Base-by-base conservation (phyloP, 176 grass and related monocot genomes). In the Aegilops umbellulata region DNA sequence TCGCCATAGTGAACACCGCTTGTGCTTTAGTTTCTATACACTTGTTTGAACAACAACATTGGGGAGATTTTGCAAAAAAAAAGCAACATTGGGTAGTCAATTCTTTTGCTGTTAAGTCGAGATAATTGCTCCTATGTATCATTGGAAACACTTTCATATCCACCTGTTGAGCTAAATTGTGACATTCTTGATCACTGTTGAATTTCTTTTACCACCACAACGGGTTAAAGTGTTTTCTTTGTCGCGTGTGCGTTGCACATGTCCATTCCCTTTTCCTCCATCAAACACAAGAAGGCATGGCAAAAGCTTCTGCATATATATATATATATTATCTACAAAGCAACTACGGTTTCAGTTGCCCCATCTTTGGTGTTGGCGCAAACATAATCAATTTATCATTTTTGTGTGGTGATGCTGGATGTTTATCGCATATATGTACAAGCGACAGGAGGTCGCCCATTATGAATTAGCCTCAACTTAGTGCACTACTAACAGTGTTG, bases 371-470 rank as follows among this genome's bases (percentile, higher is more conserved):
- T 92, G 90, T 81, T 92, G 82, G 12, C 74, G 88, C 72, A 94
- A 83, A 86, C 86, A 49, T 83, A 97, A 92, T 55, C 95, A 97
- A 69, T 90, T 92, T 77, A 83, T 94, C 47, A 94, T 97, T 78
- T 94, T 77, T 92, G 94, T 66, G 92, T 41, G 39, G 39, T 41
- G 39, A 41, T 10, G 39, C 9, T 11, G 2, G 9, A 41, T 41
- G 39, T 11, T 41, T 10, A 41, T 41, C 39, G 10, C 39, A 41
- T 41, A 41, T 41, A 41, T 41, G 9, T 41, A 41, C 39, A 10
- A 0, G 39, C 39, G 39, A 41, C 10, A 41, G 39, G 39, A 41
- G 2, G 39, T 41, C 39, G 10, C 2, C 39, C 39, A 41, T 11
- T 41, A 9, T 41, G 39, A 10, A 41, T 41, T 42, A 42, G 41